Conservation (phyloP, 2,329 filamentous ascomycete genomes). For the Lachnellula subtilissima region DNA sequence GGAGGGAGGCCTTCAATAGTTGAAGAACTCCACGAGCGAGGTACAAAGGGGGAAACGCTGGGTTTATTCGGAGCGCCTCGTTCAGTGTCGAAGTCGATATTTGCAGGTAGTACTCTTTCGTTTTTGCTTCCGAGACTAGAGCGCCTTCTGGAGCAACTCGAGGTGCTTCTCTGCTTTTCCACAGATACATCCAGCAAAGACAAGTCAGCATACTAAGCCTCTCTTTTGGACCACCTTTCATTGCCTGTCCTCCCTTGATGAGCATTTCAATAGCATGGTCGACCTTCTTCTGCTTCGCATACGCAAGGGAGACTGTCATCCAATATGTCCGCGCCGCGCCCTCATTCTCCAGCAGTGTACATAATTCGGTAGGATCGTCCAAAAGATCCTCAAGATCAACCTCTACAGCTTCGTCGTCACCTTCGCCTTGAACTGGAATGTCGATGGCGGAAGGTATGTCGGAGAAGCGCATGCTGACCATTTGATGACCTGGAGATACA, state of each 20-base stretch:
- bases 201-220: slow-evolving; percentile 61
- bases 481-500: slow-evolving; percentile 17
- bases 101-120: slow-evolving; percentile 89
- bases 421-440: slow-evolving; percentile 60
- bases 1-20: slow-evolving; percentile 80
- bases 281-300: slow-evolving; percentile 91
- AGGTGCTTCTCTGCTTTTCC: slow-evolving; percentile 65
- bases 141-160: slow-evolving; percentile 60
- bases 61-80: slow-evolving; percentile 91
- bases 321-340: slow-evolving; percentile 86
- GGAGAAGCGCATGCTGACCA: slow-evolving; percentile 47
- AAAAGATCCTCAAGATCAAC: slow-evolving; percentile 86
- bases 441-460: slow-evolving; percentile 63
- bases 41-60: slow-evolving; percentile 84
- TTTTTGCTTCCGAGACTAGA: slow-evolving; percentile 68
- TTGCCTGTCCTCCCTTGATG: slow-evolving; percentile 58
- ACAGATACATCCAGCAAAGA: slow-evolving; percentile 66
- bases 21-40: slow-evolving; percentile 86
- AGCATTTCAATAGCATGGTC: slow-evolving; percentile 75
- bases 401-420: slow-evolving; percentile 72
- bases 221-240: slow-evolving; percentile 58
- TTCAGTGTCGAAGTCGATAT: slow-evolving; percentile 88
- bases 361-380: slow-evolving; percentile 92
- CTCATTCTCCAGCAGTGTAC: slow-evolving; percentile 91
- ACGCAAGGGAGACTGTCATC: slow-evolving; percentile 96